Evolutionary conservation across 176 grass and related monocot genomes (phyloP).

Genomic region (Melocanna baccifera): DNA sequence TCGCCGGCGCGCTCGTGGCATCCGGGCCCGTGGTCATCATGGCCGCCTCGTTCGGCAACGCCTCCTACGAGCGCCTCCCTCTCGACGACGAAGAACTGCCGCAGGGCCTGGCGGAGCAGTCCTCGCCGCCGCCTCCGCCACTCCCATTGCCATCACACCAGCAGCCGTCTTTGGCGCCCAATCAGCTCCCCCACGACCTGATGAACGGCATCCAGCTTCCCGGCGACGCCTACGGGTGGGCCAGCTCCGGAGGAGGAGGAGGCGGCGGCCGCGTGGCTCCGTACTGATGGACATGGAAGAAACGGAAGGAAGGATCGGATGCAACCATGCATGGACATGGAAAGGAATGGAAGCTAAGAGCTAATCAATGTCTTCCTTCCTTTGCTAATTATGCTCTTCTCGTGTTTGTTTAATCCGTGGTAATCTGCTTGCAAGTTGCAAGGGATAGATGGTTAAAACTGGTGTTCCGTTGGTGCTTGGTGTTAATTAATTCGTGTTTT

Average conservation of each 20-base stretch:
- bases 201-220: constrained; percentile 68
- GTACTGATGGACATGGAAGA: constrained; percentile 39
- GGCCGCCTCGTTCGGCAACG: constrained; percentile 89
- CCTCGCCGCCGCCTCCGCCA: constrained; percentile 43
- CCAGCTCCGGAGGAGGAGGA: background rate
- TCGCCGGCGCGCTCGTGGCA: constrained; percentile 67
- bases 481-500: constrained; percentile 8
- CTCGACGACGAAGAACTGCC: constrained; percentile 70
- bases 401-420: background rate
- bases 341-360: constrained; percentile 39
- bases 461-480: background rate
- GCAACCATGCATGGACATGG: background rate
- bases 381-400: constrained; percentile 28
- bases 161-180: constrained; percentile 22
- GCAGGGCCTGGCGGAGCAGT: constrained; percentile 44
- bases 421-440: constrained; percentile 20
- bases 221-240: constrained; percentile 55
- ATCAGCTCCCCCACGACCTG: constrained; percentile 58
- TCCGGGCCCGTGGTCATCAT: constrained; percentile 81
- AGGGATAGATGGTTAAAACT: constrained; percentile 11
- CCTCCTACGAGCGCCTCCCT: constrained; percentile 86
- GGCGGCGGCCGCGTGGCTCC: constrained; percentile 35
- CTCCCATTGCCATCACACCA: constrained; percentile 32
- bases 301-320: no score
- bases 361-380: background rate